phyloP scores from a whole-genome alignment of 768 basidiomycete species.

The Lactarius tabidus region DNA sequence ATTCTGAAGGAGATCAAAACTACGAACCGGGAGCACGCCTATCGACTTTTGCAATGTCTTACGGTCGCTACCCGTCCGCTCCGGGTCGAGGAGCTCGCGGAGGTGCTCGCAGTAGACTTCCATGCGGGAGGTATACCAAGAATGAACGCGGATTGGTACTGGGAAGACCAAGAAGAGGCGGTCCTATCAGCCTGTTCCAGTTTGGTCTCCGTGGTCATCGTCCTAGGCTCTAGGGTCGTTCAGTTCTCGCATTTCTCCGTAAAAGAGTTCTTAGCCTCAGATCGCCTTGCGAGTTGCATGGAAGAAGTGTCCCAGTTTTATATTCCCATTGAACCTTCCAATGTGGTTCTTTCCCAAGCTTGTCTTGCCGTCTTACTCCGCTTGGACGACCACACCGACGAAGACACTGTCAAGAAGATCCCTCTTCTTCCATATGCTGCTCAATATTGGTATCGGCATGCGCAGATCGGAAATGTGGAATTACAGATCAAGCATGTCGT shows the following conservation, averaged over 20 bases:
- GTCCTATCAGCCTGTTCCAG: not conserved
- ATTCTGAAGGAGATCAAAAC: not conserved
- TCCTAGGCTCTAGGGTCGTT: not conserved
- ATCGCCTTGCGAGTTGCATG: not conserved
- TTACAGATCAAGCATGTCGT: not conserved
- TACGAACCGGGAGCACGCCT: not conserved
- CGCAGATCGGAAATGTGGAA: not conserved
- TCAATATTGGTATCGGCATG: not conserved
- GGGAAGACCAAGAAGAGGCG: not conserved
- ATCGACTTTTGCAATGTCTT: not conserved
- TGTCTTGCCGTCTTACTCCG: not conserved
- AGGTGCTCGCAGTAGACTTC: not conserved
- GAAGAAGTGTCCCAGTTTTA: not conserved
- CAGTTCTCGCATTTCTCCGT: not conserved
- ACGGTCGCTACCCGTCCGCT: not conserved
- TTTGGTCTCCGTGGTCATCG: not conserved
- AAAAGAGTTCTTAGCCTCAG: not conserved
- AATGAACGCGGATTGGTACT: not conserved
- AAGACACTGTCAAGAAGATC: not conserved
- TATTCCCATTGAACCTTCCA: not conserved
- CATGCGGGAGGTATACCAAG: not conserved
- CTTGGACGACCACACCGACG: not conserved
- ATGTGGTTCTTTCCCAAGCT: not conserved
- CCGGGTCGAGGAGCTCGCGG: not conserved
- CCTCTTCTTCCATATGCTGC: not conserved